Percentiles rank a stretch among this genome's conserved stretches.
Evolutionary conservation across 108 stramenopile genomes (phyloP).

Genomic region (Cyclotella cryptica): DNA sequence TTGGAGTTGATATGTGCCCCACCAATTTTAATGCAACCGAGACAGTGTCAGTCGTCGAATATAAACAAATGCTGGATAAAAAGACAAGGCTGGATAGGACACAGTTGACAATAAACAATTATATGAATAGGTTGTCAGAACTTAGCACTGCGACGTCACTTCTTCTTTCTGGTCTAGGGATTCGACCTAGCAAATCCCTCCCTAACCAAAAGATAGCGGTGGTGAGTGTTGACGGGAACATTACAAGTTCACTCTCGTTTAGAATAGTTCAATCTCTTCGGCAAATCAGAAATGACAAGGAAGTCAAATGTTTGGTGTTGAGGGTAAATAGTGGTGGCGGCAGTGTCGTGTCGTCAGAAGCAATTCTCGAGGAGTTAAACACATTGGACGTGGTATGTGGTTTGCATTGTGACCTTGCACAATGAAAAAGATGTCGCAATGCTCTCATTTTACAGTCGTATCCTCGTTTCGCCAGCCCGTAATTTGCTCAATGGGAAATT

Average conservation of each 20-base stretch:
- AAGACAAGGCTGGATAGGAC: constrained; percentile 28
- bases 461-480: constrained; percentile 32
- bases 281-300: constrained; percentile 58
- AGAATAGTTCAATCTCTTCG: constrained; percentile 58
- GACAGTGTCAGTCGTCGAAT: constrained; percentile 30
- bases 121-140: constrained; percentile 43
- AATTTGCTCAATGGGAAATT: constrained; percentile 78
- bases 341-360: constrained; percentile 71
- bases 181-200: constrained; percentile 3
- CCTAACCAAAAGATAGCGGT: constrained; percentile 66
- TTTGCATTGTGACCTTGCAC: background rate
- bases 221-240: constrained; percentile 65
- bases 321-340: constrained; percentile 81
- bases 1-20: constrained; percentile 27
- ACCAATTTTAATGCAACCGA: constrained; percentile 45
- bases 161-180: constrained; percentile 39
- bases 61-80: constrained; percentile 41
- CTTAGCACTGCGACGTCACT: constrained; percentile 36
- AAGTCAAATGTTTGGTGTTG: constrained; percentile 70
- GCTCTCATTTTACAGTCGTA: background rate
- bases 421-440: background rate
- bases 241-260: constrained; percentile 56
- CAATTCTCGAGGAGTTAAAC: constrained; percentile 69
- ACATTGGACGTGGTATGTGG: constrained; percentile 53
- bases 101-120: constrained; percentile 28